Conservation (phyloP, 257 asterid genomes). For the Solanum okadae region DNA sequence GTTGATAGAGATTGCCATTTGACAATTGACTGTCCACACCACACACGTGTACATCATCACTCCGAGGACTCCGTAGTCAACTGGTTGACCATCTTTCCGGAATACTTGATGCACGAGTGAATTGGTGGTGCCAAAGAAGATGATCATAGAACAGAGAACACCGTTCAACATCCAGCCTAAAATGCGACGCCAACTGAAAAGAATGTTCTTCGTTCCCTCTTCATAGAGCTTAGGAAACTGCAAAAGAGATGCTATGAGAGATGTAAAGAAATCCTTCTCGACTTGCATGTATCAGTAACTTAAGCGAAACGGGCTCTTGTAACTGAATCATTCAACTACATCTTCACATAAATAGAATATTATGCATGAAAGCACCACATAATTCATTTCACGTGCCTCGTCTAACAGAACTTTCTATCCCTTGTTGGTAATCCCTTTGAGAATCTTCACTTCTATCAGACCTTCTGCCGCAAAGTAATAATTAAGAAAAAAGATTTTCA, state of each 20-base stretch:
- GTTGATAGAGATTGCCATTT: slow-evolving; percentile 83
- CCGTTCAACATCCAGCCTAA: slow-evolving; percentile 93
- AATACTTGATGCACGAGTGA: slow-evolving; percentile 51
- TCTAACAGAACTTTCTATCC: neutral
- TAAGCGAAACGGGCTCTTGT: neutral
- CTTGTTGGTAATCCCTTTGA: neutral
- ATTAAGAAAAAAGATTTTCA: neutral
- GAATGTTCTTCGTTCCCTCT: slow-evolving; percentile 67
- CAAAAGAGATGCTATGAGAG: neutral
- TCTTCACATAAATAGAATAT: neutral
- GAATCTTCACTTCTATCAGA: neutral
- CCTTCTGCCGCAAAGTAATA: neutral
- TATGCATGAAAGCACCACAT: neutral
- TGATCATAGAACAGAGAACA: slow-evolving; percentile 51
- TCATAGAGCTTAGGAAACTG: slow-evolving; percentile 73
- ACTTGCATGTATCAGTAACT: neutral
- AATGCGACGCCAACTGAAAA: slow-evolving; percentile 87
- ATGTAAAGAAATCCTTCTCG: neutral
- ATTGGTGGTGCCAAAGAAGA: slow-evolving; percentile 64
- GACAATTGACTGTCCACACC: slow-evolving; percentile 93
- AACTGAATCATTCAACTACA: neutral
- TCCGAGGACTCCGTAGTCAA: slow-evolving; percentile 64
- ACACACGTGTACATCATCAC: slow-evolving; percentile 81
- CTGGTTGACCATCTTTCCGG: slow-evolving; percentile 58
- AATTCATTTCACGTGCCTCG: neutral